A percentile compares a stretch with the other conserved stretches of the same genome.
Evolutionary conservation across 176 grass and related monocot species (phyloP).

Genomic region (Musa itinerans): DNA sequence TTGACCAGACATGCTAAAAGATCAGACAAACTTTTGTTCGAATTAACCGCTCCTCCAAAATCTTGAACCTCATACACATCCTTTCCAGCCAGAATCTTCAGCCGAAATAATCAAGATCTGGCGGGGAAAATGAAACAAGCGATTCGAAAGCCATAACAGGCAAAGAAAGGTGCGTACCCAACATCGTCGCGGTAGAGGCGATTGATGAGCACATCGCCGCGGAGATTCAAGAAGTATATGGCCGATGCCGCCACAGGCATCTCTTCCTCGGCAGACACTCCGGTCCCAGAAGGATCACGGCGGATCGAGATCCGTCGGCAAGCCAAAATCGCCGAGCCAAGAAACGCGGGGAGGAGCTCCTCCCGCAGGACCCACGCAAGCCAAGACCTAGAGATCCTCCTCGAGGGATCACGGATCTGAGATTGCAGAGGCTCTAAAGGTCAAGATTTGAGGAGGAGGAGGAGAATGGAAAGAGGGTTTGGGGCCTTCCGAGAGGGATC

Average conservation of each 20-base stretch:
- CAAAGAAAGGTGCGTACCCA: background rate
- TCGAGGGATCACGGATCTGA: too few relatives aligned
- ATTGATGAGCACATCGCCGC: constrained; percentile 19
- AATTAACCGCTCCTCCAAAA: background rate
- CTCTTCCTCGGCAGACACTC: background rate
- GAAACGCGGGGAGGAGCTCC: background rate
- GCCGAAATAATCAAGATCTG: background rate
- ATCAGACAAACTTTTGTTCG: background rate
- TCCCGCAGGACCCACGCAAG: too few relatives aligned
- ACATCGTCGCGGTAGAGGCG: constrained; percentile 18
- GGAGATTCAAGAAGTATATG: constrained; percentile 14
- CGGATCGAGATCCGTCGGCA: background rate
- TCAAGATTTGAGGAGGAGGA: too few relatives aligned
- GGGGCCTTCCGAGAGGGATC: too few relatives aligned
- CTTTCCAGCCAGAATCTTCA: too few relatives aligned
- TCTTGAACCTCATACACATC: too few relatives aligned
- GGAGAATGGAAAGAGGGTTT: too few relatives aligned
- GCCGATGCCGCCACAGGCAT: constrained; percentile 17
- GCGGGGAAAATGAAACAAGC: background rate
- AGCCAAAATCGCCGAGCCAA: background rate
- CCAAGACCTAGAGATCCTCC: too few relatives aligned
- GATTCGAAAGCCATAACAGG: background rate
- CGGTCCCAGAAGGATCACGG: background rate
- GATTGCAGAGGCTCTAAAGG: too few relatives aligned
- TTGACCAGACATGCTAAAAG: too few relatives aligned